Evolutionary conservation across 345 rosid species (phyloP).

Genomic region (Syzygium grande): DNA sequence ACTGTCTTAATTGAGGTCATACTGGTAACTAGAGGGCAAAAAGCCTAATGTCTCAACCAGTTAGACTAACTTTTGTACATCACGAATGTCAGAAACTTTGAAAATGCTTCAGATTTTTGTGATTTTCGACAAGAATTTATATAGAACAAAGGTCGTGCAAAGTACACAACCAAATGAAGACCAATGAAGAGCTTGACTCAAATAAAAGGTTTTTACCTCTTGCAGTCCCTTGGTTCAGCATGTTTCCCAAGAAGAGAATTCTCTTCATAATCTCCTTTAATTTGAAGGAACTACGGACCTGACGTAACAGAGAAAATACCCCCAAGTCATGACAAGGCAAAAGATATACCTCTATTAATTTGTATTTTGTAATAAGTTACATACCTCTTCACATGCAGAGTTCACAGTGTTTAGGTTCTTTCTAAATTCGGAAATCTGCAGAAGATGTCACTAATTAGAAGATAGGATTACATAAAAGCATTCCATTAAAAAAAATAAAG

Average conservation of each 20-base stretch:
- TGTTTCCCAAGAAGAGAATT: slow-evolving; percentile 88
- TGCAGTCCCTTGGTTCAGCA: slow-evolving; percentile 95
- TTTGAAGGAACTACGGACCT: slow-evolving; percentile 82
- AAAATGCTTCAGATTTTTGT: not conserved
- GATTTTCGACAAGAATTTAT: not conserved
- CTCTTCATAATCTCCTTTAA: slow-evolving; percentile 92
- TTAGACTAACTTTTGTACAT: not conserved
- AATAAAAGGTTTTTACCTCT: slow-evolving; percentile 52
- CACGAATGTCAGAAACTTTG: not conserved
- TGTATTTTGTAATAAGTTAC: slow-evolving; percentile 4
- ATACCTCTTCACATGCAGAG: slow-evolving; percentile 92
- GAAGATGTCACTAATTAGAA: slow-evolving; percentile 4
- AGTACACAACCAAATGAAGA: not conserved
- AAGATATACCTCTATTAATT: not conserved
- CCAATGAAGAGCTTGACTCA: not conserved
- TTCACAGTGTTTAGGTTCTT: slow-evolving; percentile 79
- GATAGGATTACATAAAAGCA: slow-evolving; percentile 1
- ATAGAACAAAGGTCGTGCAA: not conserved
- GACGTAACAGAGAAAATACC: slow-evolving; percentile 1
- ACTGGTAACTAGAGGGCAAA: not conserved
- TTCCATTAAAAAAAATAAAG: not conserved
- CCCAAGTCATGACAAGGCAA: not conserved
- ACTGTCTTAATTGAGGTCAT: not conserved
- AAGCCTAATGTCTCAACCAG: not conserved
- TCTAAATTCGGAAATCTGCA: slow-evolving; percentile 78